Evolutionary conservation across 2,329 filamentous ascomycete species (phyloP), one percentile per base, ranked within the genome.

Genomic region (Talaromyces rugulosus): DNA sequence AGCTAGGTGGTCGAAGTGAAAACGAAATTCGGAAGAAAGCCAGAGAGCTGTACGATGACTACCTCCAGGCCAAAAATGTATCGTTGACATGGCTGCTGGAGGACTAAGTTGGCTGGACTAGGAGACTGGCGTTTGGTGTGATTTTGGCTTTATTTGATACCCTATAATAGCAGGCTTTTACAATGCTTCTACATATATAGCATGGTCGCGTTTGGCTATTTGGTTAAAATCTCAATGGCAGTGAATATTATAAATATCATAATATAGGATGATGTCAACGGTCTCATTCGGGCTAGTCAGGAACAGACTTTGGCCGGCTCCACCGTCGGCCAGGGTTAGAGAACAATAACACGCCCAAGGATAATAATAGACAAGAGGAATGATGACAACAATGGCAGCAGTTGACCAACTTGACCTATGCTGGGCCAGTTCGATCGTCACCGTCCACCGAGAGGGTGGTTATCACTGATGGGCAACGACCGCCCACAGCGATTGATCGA

Each of bases 1-100:
- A 56, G 36, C 61, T 69, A 5, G 53, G 53, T 3, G 60, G 62
- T 18, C 67, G 67, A n/a, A 66, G 63, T 11, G 50, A 64, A 31
- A 34, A 47, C 4, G 66, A 69, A 36, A 58, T 69, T 1, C 68
- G 66, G n/a, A 56, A 59, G 5, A 64, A 72, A 50, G 64, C 67
- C 27, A 57, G 54, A 42, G 51, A 64, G 31, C 31, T 68, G 14
- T 59, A 62, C 54, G 55, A 65, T 28, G 44, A 44, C 14, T 60
- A 57, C 7, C 11, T 64, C 11, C 58, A 63, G 3, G 27, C 47
- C 5, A 64, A 65, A 5, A 27, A 50, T 12, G 23, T 23, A 4
- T 28, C 56, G 23, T 62, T 66, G 5, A 34, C 58, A 30, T 57
- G 66, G 11, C 44, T n/a, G 63, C 66, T 65, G 30, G 56, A 59